Evolutionary conservation across 2,329 filamentous ascomycete species (phyloP).

Genomic region (Botrytis aclada): DNA sequence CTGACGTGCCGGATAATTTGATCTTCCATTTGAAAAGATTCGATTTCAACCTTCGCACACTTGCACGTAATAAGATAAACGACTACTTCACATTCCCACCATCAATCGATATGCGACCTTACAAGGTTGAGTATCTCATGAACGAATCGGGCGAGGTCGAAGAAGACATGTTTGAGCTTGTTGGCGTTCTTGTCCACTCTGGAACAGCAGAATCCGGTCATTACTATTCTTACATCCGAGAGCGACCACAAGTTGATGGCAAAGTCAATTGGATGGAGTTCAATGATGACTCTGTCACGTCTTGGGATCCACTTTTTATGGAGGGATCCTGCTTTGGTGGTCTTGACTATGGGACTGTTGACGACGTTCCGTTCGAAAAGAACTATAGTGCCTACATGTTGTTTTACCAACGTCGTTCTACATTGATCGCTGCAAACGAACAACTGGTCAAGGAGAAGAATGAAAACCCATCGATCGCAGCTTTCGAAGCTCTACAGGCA

Average conservation of each 20-base stretch:
- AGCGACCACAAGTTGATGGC: slow-evolving; percentile 58
- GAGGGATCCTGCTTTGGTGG: slow-evolving; percentile 80
- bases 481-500: neutral
- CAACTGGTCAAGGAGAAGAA: slow-evolving; percentile 36
- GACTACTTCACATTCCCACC: slow-evolving; percentile 87
- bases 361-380: slow-evolving; percentile 58
- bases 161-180: slow-evolving; percentile 83
- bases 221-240: slow-evolving; percentile 93
- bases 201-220: slow-evolving; percentile 93
- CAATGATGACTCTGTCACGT: slow-evolving; percentile 80
- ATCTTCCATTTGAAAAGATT: slow-evolving; percentile 94
- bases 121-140: slow-evolving; percentile 81
- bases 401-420: slow-evolving; percentile 83
- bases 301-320: slow-evolving; percentile 72
- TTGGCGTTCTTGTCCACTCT: slow-evolving; percentile 91
- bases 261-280: slow-evolving; percentile 76
- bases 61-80: slow-evolving; percentile 89
- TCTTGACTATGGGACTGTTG: slow-evolving; percentile 49
- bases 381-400: slow-evolving; percentile 93
- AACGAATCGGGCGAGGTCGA: slow-evolving; percentile 53
- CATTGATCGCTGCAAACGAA: slow-evolving; percentile 54
- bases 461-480: neutral
- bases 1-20: slow-evolving; percentile 87
- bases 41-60: slow-evolving; percentile 72
- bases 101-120: slow-evolving; percentile 81